These are phyloP conservation scores for Pichia scutulata DNA, from an alignment of 805 yeast species.

Conservation along the genomic window DNA sequence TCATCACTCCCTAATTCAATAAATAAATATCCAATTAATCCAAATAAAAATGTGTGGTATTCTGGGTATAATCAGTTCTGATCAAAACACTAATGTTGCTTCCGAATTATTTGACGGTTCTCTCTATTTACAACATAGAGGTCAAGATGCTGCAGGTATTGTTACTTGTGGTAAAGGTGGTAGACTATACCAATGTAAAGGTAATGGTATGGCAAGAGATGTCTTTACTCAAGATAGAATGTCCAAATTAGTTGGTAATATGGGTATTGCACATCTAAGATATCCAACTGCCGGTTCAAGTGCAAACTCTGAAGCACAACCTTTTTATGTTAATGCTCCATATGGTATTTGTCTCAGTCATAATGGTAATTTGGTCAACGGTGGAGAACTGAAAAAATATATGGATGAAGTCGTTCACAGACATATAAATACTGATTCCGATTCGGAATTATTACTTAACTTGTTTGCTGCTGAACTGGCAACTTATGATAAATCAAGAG, in stretches of 20 bases:
- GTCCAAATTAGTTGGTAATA: conserved; percentile 74
- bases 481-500: conserved; percentile 86
- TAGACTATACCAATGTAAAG: conserved; percentile 93
- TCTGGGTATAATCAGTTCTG: conserved; percentile 77
- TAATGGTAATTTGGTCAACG: conserved; percentile 92
- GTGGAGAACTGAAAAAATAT: conserved; percentile 63
- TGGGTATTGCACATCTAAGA: conserved; percentile 92
- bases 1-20: no score
- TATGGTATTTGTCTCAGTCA: conserved; percentile 88
- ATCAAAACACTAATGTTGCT: conserved; percentile 66
- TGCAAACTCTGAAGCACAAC: conserved; percentile 96
- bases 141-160: conserved; percentile 99
- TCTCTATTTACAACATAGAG: conserved; percentile 90
- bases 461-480: conserved; percentile 89
- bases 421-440: conserved; percentile 95
- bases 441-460: conserved; percentile 84
- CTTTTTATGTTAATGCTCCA: conserved; percentile 95
- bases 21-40: no score
- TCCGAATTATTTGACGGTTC: conserved; percentile 90
- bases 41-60: conserved; percentile 78
- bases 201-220: conserved; percentile 97
- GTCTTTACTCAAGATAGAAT: conserved; percentile 84
- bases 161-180: conserved; percentile 94
- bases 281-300: conserved; percentile 97
- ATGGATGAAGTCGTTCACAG: conserved; percentile 93